Conservation (phyloP, 768 basidiomycete genomes). For the Tulasnella calospora region DNA sequence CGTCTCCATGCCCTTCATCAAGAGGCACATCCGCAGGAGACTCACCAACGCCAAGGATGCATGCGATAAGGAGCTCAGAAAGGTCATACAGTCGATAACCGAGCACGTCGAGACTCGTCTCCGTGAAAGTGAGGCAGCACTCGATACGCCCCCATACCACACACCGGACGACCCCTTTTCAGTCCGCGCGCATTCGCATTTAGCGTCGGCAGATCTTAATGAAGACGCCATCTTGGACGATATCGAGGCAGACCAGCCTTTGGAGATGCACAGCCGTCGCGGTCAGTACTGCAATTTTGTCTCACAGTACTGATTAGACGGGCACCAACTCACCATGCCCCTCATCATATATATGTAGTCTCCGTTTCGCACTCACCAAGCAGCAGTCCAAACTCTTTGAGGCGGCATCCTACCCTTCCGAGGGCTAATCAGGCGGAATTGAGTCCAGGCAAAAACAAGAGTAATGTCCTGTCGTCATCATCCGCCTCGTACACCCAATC, state of each 20-base stretch:
- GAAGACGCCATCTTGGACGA: constrained; percentile 70
- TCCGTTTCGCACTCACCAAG: constrained; percentile 47
- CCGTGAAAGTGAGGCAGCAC: constrained; percentile 59
- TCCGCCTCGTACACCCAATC: constrained; percentile 54
- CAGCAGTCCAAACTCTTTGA: constrained; percentile 51
- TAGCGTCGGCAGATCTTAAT: constrained; percentile 41
- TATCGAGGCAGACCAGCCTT: constrained; percentile 48
- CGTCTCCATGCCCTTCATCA: constrained; percentile 85
- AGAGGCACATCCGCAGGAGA: constrained; percentile 87
- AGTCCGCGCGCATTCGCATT: constrained; percentile 14
- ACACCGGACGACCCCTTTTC: constrained; percentile 26
- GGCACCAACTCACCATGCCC: constrained; percentile 32
- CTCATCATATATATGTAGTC: constrained; percentile 61
- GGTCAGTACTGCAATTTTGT: constrained; percentile 24
- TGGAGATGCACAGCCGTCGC: constrained; percentile 23
- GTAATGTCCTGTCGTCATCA: constrained; percentile 21
- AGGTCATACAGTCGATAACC: constrained; percentile 91
- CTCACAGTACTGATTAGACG: constrained; percentile 13
- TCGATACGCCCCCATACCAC: constrained; percentile 33
- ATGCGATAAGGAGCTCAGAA: constrained; percentile 93
- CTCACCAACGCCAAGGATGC: constrained; percentile 91
- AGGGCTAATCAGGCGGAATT: constrained; percentile 26
- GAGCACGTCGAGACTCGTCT: constrained; percentile 89
- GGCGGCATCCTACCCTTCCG: constrained; percentile 43
- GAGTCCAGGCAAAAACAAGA: constrained; percentile 54